Percentiles rank a stretch among this genome's conserved stretches.
phyloP scores from a whole-genome alignment of 805 yeast species.

The Candida ortonii region DNA sequence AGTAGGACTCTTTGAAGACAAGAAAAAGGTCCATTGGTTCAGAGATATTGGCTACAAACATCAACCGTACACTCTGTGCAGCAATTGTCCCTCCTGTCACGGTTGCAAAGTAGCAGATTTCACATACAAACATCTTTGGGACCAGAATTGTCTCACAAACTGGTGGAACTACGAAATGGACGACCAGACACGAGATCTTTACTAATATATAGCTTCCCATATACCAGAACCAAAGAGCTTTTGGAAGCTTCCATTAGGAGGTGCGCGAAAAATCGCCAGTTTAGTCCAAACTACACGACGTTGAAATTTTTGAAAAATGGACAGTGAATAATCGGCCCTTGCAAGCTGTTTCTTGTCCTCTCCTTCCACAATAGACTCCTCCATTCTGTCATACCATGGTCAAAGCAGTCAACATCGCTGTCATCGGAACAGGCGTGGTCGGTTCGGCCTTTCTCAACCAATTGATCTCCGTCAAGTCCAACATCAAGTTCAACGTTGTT shows the following conservation, averaged over 20 bases:
- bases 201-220: too few species aligned
- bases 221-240: too few species aligned
- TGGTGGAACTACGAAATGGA: slow-evolving; percentile 56
- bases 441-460: slow-evolving; percentile 90
- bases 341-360: not conserved
- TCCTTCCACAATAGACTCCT: slow-evolving; percentile 3
- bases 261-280: too few species aligned
- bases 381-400: slow-evolving; percentile 35
- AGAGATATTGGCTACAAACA: slow-evolving; percentile 79
- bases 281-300: too few species aligned
- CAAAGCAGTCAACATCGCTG: slow-evolving; percentile 62
- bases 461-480: slow-evolving; percentile 57
- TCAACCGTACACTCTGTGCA: slow-evolving; percentile 53
- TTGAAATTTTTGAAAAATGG: too few species aligned
- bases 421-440: slow-evolving; percentile 90
- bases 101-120: slow-evolving; percentile 55
- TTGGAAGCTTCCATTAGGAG: too few species aligned
- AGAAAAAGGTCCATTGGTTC: slow-evolving; percentile 75
- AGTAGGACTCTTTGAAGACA: slow-evolving; percentile 66
- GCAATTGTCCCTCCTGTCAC: slow-evolving; percentile 66
- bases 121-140: slow-evolving; percentile 49
- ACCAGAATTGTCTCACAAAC: slow-evolving; percentile 71
- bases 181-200: slow-evolving; percentile 22
- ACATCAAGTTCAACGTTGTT: slow-evolving; percentile 70
- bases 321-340: too few species aligned